Percentiles rank a stretch among this genome's conserved stretches.
Evolutionary conservation across 148 eudicot genomes (phyloP).

Genomic region (Camellia sinensis): DNA sequence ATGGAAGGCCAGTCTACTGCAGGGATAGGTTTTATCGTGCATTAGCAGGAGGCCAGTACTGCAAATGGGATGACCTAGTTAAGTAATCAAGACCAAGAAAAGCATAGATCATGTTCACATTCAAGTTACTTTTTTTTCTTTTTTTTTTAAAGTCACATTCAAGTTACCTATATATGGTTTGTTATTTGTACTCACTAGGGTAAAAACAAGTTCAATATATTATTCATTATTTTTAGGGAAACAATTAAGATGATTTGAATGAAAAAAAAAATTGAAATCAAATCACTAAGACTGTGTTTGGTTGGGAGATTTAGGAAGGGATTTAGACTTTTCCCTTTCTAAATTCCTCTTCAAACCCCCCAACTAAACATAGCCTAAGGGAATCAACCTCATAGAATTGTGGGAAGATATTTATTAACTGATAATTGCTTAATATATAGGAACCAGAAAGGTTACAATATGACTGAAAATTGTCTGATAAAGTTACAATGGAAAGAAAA

Average conservation of each 20-base stretch:
- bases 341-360: too few relatives aligned
- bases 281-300: neutral
- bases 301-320: too few relatives aligned
- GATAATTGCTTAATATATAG: neutral
- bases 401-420: neutral
- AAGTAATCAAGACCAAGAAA: slow-evolving; percentile 39
- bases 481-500: neutral
- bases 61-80: slow-evolving; percentile 95
- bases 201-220: neutral
- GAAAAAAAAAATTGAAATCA: neutral
- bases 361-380: neutral
- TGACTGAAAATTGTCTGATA: neutral
- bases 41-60: slow-evolving; percentile 96
- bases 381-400: neutral
- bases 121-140: neutral
- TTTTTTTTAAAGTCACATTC: neutral
- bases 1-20: slow-evolving; percentile 96
- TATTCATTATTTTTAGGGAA: neutral
- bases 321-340: too few relatives aligned
- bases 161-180: neutral
- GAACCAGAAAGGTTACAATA: too few relatives aligned
- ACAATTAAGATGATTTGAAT: neutral
- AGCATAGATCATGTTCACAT: slow-evolving; percentile 1
- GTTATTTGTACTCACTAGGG: neutral
- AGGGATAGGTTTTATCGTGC: slow-evolving; percentile 86